These are phyloP conservation scores for Hypomontagnella monticulosa DNA, from an alignment of 495 filamentous ascomycete genomes.

Conservation along the genomic window DNA sequence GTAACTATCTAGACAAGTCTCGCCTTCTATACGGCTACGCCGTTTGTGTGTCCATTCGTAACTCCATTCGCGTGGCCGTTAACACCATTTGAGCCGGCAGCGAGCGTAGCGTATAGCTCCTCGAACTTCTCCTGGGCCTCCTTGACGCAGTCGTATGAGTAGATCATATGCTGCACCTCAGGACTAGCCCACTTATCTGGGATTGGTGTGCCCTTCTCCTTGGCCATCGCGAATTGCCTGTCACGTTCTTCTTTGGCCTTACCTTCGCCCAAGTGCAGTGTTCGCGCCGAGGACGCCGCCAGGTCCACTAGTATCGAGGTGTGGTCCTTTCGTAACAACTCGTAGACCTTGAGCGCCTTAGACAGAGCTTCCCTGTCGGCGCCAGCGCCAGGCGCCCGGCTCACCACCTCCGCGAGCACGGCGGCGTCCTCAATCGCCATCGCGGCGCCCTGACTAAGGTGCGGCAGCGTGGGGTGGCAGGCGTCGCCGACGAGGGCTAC, in stretches of 20 bases:
- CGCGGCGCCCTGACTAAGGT: conserved; percentile 82
- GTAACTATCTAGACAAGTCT: background rate
- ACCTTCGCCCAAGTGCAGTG: conserved; percentile 78
- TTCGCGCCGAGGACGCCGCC: conserved; percentile 71
- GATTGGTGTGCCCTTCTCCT: conserved; percentile 63
- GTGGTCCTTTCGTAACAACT: conserved; percentile 74
- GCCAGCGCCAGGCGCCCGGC: conserved; percentile 58
- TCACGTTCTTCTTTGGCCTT: conserved; percentile 80
- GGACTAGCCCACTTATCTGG: conserved; percentile 84
- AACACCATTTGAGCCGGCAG: conserved; percentile 5
- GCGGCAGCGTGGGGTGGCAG: conserved; percentile 81
- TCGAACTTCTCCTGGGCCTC: conserved; percentile 69
- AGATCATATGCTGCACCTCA: conserved; percentile 80
- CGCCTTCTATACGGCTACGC: conserved; percentile 22
- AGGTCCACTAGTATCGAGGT: conserved; percentile 76
- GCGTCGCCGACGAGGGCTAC: conserved; percentile 82
- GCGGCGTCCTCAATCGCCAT: conserved; percentile 85
- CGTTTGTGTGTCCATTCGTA: conserved; percentile 22
- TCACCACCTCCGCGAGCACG: conserved; percentile 73
- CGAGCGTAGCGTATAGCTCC: conserved; percentile 59
- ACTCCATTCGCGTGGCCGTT: conserved; percentile 18
- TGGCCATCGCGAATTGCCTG: conserved; percentile 70
- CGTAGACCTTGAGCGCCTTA: conserved; percentile 74
- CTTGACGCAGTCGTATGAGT: conserved; percentile 73
- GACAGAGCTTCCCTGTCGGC: conserved; percentile 65